These are phyloP conservation scores for Pestalotiopsis sp. DNA, from an alignment of 2,329 filamentous ascomycete genomes.

Conservation along the genomic window DNA sequence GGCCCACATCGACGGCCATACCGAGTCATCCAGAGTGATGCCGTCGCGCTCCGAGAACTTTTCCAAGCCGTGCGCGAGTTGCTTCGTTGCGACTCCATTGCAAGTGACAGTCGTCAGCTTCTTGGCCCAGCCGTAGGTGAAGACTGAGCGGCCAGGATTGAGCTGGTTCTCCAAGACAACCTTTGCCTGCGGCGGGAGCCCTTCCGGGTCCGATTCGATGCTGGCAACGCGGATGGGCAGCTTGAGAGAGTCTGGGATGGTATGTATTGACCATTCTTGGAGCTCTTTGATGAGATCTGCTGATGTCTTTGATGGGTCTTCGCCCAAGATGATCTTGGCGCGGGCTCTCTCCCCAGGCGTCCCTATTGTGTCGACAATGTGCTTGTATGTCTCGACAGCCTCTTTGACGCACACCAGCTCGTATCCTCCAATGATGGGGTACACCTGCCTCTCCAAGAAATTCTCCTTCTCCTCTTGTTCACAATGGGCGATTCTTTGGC, in stretches of 20 bases:
- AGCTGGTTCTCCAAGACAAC: slow-evolving; percentile 38
- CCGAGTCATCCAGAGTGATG: slow-evolving; percentile 17
- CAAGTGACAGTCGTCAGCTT: slow-evolving; percentile 70
- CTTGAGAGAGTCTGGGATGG: slow-evolving; percentile 37
- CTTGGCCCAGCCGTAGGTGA: slow-evolving; percentile 70
- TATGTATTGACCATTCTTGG: slow-evolving; percentile 38
- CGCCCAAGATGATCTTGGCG: slow-evolving; percentile 59
- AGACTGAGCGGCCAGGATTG: slow-evolving; percentile 65
- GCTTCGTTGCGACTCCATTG: slow-evolving; percentile 68
- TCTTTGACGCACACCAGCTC: slow-evolving; percentile 67
- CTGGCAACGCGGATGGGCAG: slow-evolving; percentile 63
- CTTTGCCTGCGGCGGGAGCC: slow-evolving; percentile 32
- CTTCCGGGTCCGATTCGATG: slow-evolving; percentile 28
- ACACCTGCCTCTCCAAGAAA: slow-evolving; percentile 60
- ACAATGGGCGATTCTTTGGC: slow-evolving; percentile 65
- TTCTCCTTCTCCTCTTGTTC: slow-evolving; percentile 64
- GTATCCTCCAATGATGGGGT: slow-evolving; percentile 59
- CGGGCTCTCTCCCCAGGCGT: slow-evolving; percentile 63
- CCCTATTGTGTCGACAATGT: slow-evolving; percentile 66
- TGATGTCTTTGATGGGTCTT: slow-evolving; percentile 22
- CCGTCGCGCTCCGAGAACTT: slow-evolving; percentile 17
- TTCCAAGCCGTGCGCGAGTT: slow-evolving; percentile 55
- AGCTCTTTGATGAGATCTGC: slow-evolving; percentile 31
- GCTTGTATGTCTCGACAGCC: slow-evolving; percentile 67
- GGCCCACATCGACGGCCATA: slow-evolving; percentile 35